Base-by-base conservation (phyloP, 805 yeast species). In the Metschnikowia hibisci region DNA sequence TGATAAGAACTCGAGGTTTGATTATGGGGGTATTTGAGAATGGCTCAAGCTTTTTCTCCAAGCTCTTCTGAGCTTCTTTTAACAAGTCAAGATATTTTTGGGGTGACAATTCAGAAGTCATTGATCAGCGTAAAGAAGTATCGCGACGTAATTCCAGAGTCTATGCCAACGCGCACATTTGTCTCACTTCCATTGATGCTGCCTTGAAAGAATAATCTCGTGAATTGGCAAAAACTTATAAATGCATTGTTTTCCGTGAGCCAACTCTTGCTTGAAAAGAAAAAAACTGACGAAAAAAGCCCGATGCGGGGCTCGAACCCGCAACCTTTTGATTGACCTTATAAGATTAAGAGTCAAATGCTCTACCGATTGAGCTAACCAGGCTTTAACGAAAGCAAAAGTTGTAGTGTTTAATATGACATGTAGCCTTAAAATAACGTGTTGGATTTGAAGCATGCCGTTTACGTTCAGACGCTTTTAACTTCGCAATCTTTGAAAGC, bases 1-100 rank as follows among this genome's bases (percentile, higher is more conserved):
- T 86, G 50, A 91, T 84, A 44, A 89, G 76, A 0, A 80, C 81
- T 46, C 78, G 67, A 2, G 96, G 96, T 10, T 44, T 40, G 23
- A 6, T 15, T 34, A 63, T 51, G 10, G 37, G 42, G 15, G 46
- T 37, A 10, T 39, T 48, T 5, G 51, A 41, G 28, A 10, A 42
- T 22, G 39, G 34, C 32, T 15, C 41, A 14, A 54, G 48, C 25
- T 45, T 46, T 18, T 42, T 31, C 5, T 54, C 37, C 15, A 59
- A 46, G n/a, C 46, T 42, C 7, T 29, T 16, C 4, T 54, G 37
- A 12, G 66, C 66, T 31, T 55, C 45, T 12, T 42, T 43, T 39
- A 62, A 50, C 12, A 61, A 46, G 7, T 34, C 41, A 15, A 48
- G 39, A 46, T 60, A 58, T 15, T 51, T 57, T 12, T 48, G 36